Base-by-base conservation (phyloP, 108 stramenopile species). In the Skeletonema costatum region DNA sequence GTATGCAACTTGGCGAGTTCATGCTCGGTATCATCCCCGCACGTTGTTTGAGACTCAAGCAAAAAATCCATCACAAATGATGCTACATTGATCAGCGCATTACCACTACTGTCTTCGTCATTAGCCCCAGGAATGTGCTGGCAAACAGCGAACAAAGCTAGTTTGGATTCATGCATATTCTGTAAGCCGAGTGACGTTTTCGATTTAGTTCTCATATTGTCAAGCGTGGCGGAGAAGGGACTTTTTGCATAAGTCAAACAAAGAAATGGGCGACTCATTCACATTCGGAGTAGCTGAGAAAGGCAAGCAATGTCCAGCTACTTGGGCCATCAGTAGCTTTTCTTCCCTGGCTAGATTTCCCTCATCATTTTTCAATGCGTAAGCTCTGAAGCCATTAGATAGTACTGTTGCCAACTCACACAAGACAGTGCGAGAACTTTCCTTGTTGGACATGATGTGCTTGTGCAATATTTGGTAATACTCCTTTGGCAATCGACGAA, bases 281-380 rank as follows among this genome's bases (percentile, higher is more conserved):
- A 60, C 5, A 42, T 60, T 60, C 41, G 39, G 17, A 12, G 39
- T 31, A n/a, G 12, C 48, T 1, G 77, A 58, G 10, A 78, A 42
- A 35, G 70, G 77, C 32, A 78, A 60, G 59, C 71, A 72, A 71
- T 78, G 77, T 36, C 77, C 77, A 36, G 70, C 65, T n/a, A 72
- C 32, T 56, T 78, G 71, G 44, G 77, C 77, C 14, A 72, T n/a
- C 9, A 78, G 38, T n/a, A 39, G 30, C 36, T 63, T 78, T n/a
- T 78, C 58, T 64, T 78, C 77, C 38, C 11, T 72, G 10, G 64
- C 65, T 5, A 78, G 16, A 66, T 60, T 63, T 59, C 71, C 66
- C 33, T 66, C 53, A 14, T 71, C 70, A 36, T 78, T 59, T 31
- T 39, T 60, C 36, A 60, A 9, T 32, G 70, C 77, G 21, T 71